Conservation (phyloP, 2,329 filamentous ascomycete genomes). For the Xylaria sp. region DNA sequence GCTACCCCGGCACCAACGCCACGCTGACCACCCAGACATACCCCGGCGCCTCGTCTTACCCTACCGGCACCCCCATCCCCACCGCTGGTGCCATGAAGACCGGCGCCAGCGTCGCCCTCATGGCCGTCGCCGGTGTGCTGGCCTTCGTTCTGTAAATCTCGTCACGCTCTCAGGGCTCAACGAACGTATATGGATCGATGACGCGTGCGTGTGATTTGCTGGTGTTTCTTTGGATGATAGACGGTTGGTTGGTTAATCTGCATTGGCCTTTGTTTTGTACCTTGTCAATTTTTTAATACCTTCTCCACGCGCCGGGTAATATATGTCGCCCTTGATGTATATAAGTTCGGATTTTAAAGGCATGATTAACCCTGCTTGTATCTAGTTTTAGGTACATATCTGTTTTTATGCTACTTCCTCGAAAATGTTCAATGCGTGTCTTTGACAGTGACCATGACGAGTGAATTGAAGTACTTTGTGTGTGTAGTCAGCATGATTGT, state of each 20-base stretch:
- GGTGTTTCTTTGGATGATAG: constrained; percentile 29
- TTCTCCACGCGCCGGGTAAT: constrained; percentile 25
- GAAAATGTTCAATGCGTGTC: constrained; percentile 10
- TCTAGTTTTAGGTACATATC: constrained; percentile 20
- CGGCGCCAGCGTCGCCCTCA: constrained; percentile 34
- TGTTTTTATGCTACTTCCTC: constrained; percentile 29
- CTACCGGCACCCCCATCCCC: constrained; percentile 20
- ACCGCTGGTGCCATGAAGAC: constrained; percentile 36
- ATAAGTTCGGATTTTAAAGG: constrained; percentile 21
- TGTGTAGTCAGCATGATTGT: background rate
- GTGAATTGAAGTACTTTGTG: background rate
- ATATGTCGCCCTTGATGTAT: constrained; percentile 34
- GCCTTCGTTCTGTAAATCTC: constrained; percentile 36
- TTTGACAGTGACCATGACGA: background rate
- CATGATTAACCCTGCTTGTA: constrained; percentile 27
- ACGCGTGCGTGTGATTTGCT: constrained; percentile 26
- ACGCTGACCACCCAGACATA: constrained; percentile 39
- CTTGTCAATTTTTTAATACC: constrained; percentile 19
- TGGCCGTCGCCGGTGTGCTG: constrained; percentile 35
- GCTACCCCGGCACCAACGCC: constrained; percentile 37
- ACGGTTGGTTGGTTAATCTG: constrained; percentile 23
- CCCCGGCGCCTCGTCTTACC: constrained; percentile 18
- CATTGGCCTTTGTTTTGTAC: constrained; percentile 19
- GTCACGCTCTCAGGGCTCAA: background rate
- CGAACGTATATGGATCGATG: constrained; percentile 26